Percentiles rank a stretch among this genome's conserved stretches.
These are phyloP conservation scores for Crucihimalaya himalaica DNA, from an alignment of 345 rosid genomes.

Conservation along the genomic window DNA sequence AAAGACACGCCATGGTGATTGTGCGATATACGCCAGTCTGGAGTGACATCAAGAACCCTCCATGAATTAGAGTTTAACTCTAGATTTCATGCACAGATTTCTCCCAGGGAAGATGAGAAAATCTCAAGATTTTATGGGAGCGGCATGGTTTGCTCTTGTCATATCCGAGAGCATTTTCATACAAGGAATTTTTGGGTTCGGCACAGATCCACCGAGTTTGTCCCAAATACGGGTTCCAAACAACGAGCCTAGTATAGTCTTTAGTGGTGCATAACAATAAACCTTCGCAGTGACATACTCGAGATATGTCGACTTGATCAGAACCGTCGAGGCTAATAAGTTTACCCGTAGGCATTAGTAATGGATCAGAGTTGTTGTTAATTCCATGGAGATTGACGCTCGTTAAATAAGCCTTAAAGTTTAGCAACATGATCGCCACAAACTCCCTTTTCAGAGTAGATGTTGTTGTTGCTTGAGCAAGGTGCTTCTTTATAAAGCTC, in stretches of 20 bases:
- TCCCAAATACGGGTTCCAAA: slow-evolving; percentile 11
- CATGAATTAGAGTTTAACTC: background rate
- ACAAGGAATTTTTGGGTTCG: background rate
- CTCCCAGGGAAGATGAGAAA: background rate
- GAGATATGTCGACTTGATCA: background rate
- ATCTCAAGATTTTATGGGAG: background rate
- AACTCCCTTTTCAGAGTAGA: background rate
- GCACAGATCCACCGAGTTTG: background rate
- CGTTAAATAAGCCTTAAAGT: background rate
- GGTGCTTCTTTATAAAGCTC: slow-evolving; percentile 7
- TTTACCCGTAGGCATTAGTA: background rate
- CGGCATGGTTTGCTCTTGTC: background rate
- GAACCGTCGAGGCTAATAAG: background rate
- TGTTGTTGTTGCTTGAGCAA: background rate
- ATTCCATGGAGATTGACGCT: background rate
- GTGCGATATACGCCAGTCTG: background rate
- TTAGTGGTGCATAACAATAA: background rate
- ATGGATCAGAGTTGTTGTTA: background rate
- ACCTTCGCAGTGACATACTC: background rate
- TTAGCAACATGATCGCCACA: background rate
- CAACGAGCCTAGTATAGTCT: background rate
- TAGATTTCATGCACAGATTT: background rate
- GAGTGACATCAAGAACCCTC: background rate
- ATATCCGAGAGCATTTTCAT: background rate
- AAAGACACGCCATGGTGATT: background rate